These are phyloP conservation scores for Penicillium turbatum DNA, from an alignment of 495 filamentous ascomycete species.

Conservation along the genomic window DNA sequence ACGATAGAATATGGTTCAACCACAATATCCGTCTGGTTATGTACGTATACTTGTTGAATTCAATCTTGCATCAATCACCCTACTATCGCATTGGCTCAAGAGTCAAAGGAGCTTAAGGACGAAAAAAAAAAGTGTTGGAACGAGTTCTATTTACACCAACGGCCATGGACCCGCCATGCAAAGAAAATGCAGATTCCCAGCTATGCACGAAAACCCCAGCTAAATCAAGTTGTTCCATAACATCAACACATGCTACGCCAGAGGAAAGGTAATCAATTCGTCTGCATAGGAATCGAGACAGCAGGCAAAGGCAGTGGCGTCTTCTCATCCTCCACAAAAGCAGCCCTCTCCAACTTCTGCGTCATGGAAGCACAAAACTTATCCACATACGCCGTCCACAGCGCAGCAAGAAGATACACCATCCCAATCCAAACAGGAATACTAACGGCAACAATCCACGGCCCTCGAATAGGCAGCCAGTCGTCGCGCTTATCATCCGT, in stretches of 20 bases:
- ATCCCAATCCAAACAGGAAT: conserved; percentile 55
- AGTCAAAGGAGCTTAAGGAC: not conserved
- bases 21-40: conserved; percentile 5
- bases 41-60: not conserved
- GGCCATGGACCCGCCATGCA: not conserved
- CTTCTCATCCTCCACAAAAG: conserved; percentile 53
- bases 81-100: not conserved
- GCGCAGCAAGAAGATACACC: conserved; percentile 52
- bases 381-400: conserved; percentile 66
- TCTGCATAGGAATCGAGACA: conserved; percentile 32
- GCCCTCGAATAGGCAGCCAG: conserved; percentile 35
- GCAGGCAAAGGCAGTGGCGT: conserved; percentile 35
- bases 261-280: conserved; percentile 17
- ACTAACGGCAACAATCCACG: conserved; percentile 44
- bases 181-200: not conserved
- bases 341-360: conserved; percentile 50
- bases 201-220: not conserved
- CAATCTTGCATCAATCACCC: not conserved
- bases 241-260: not conserved
- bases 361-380: conserved; percentile 59
- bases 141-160: not conserved
- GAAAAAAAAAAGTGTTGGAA: not conserved
- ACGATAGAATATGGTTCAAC: conserved; percentile 9
- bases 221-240: not conserved
- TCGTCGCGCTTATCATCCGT: conserved; percentile 37